A percentile compares a stretch with the other conserved stretches of the same genome.
Conservation (phyloP, 2,329 filamentous ascomycete genomes). For the Eutypa lata region DNA sequence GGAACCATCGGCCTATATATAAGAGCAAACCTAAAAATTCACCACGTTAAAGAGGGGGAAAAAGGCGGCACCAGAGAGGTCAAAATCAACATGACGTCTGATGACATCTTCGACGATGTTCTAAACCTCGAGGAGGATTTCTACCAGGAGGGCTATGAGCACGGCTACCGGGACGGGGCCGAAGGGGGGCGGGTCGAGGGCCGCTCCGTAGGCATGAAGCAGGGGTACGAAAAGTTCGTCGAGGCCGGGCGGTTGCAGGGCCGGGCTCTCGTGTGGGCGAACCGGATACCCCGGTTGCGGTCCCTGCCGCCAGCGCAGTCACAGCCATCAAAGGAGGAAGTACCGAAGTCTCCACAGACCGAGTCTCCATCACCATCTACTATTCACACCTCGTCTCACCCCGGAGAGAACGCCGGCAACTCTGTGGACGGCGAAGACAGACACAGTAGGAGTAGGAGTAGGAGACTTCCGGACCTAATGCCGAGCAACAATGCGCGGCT, state of each 20-base stretch:
- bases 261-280: conserved; percentile 78
- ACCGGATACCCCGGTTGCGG: conserved; percentile 50
- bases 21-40: too few species aligned
- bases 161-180: conserved; percentile 73
- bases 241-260: conserved; percentile 77
- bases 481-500: conserved; percentile 59
- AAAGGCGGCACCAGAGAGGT: too few species aligned
- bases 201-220: conserved; percentile 84
- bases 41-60: too few species aligned
- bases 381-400: too few species aligned
- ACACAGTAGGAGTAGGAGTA: conserved; percentile 1
- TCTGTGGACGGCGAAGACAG: conserved; percentile 2
- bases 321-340: neutral
- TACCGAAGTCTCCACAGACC: neutral
- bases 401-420: too few species aligned
- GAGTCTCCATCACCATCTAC: conserved; percentile 1
- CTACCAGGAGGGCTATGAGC: conserved; percentile 76
- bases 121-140: conserved; percentile 65
- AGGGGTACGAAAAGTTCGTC: conserved; percentile 89
- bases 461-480: neutral
- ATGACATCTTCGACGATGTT: conserved; percentile 55
- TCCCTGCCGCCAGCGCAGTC: neutral
- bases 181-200: conserved; percentile 82
- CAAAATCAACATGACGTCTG: conserved; percentile 21
- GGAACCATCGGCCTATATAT: too few species aligned